These are phyloP conservation scores for Euphorbia schlechtendalii DNA, from an alignment of 441 rosid species.

Conservation along the genomic window DNA sequence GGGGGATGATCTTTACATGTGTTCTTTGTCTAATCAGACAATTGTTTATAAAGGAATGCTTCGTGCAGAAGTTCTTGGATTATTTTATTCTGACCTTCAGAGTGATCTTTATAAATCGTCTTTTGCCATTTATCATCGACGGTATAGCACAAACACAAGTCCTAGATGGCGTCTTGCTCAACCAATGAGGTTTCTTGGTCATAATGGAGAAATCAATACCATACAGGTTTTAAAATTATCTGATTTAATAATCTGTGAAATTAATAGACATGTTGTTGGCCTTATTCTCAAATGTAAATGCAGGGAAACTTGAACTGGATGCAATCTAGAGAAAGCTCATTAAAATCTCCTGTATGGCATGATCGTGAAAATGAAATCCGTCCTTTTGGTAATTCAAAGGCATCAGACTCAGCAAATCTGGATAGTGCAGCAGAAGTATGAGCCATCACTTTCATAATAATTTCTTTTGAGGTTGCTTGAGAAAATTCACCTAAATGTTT, in stretches of 20 bases:
- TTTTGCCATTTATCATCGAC: slow-evolving; percentile 94
- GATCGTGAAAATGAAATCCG: slow-evolving; percentile 96
- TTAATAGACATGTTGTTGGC: slow-evolving; percentile 17
- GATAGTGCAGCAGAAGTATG: slow-evolving; percentile 97
- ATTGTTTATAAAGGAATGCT: slow-evolving; percentile 99
- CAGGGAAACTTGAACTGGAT: slow-evolving; percentile 99
- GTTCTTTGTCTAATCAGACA: slow-evolving; percentile 97
- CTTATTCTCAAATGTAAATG: slow-evolving; percentile 19
- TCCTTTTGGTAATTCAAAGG: slow-evolving; percentile 92
- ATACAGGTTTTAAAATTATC: slow-evolving; percentile 56
- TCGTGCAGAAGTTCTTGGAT: slow-evolving; percentile 90
- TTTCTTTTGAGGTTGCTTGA: slow-evolving; percentile 3
- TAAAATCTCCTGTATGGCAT: slow-evolving; percentile 92
- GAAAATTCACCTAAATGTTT: not conserved
- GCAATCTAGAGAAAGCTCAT: slow-evolving; percentile 94
- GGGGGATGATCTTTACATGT: slow-evolving; percentile 89
- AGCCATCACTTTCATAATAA: slow-evolving; percentile 10
- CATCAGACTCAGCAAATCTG: slow-evolving; percentile 97
- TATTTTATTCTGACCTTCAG: slow-evolving; percentile 83
- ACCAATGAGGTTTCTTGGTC: slow-evolving; percentile 99
- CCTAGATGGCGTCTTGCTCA: slow-evolving; percentile 99
- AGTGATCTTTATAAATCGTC: slow-evolving; percentile 69
- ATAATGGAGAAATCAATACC: slow-evolving; percentile 98
- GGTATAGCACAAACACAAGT: slow-evolving; percentile 97
- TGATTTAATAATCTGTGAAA: slow-evolving; percentile 9